Evolutionary conservation across 1,284 basidiomycete genomes (phyloP).

Genomic region (Rhizoctonia solani): DNA sequence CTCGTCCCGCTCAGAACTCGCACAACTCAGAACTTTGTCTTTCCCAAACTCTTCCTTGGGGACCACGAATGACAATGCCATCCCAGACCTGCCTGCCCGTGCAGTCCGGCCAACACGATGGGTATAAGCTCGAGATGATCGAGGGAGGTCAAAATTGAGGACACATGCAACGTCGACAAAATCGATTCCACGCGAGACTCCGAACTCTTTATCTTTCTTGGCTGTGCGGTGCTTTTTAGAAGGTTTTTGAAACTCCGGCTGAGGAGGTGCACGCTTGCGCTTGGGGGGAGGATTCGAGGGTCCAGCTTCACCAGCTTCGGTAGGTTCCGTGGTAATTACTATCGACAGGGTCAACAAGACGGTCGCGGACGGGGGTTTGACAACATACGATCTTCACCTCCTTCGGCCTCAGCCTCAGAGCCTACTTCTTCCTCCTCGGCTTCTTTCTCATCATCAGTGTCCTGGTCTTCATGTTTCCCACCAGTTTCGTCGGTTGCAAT

Average conservation of each 20-base stretch:
- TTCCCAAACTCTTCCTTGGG: slow-evolving; percentile 75
- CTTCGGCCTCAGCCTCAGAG: slow-evolving; percentile 48
- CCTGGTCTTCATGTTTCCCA: slow-evolving; percentile 56
- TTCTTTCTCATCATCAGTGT: slow-evolving; percentile 53
- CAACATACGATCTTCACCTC: slow-evolving; percentile 44
- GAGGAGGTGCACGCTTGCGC: slow-evolving; percentile 40
- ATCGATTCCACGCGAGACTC: slow-evolving; percentile 95
- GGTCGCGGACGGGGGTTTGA: no score
- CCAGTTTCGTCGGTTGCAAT: slow-evolving; percentile 94
- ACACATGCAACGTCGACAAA: slow-evolving; percentile 98
- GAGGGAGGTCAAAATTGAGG: slow-evolving; percentile 96
- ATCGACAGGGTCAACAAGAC: not conserved
- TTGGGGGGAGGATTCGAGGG: slow-evolving; percentile 35
- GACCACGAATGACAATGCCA: slow-evolving; percentile 90
- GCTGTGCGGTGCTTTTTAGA: slow-evolving; percentile 39
- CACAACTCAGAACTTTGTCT: slow-evolving; percentile 67
- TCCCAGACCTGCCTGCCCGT: slow-evolving; percentile 91
- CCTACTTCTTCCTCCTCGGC: slow-evolving; percentile 46
- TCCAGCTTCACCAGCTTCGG: not conserved
- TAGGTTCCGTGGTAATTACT: slow-evolving; percentile 16
- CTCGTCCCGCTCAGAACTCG: slow-evolving; percentile 75
- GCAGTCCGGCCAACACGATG: slow-evolving; percentile 97
- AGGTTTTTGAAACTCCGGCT: slow-evolving; percentile 40
- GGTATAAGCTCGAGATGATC: slow-evolving; percentile 87
- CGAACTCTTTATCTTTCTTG: slow-evolving; percentile 76